Base-by-base conservation (phyloP, 352 stramenopile genomes). In the Phytophthora crassamura region DNA sequence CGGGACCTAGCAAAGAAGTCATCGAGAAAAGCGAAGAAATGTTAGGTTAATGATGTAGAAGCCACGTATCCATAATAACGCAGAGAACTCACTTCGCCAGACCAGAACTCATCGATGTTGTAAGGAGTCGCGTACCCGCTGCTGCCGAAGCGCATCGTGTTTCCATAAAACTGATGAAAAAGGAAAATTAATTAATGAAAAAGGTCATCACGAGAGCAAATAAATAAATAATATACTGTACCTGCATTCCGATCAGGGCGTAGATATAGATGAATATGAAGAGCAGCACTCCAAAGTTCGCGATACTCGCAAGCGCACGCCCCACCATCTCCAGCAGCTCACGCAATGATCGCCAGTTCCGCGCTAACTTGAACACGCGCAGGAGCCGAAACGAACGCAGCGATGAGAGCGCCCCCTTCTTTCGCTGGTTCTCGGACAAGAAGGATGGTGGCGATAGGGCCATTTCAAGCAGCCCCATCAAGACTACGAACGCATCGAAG, bases 241-340 rank as follows among this genome's bases (percentile, higher is more conserved):
- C 72, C 72, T 97, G 90, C 30, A 97, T 73, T 0, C 90, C 90
- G 7, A 97, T 45, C n/a, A 98, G 70, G 25, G 88, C 79, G 67
- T 96, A 97, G 42, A 98, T 97, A 68, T 96, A 98, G 42, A 98
- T 93, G 64, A 98, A 98, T 9, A 98, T 76, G 45, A 96, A 82
- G 11, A 99, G 74, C 7, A 99, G 76, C 41, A 98, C 72, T 0
- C 63, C 84, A 64, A 98, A 98, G 68, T 98, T 98, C 15, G 67
- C 70, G 46, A 98, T 88, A 57, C 97, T 92, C 0, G 88, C 77
- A 12, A 98, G 74, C 0, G 93, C 93, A 25, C 82, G 72, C 12
- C 63, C 59, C 22, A 99, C 95, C 47, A 94, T 92, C 11, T 77
- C 52, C 4, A 98, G 71, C n/a, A 99, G 75, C 5, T 90, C 83